phyloP scores from a whole-genome alignment of 192 early-diverging fungal species.

The Podila epicladia region DNA sequence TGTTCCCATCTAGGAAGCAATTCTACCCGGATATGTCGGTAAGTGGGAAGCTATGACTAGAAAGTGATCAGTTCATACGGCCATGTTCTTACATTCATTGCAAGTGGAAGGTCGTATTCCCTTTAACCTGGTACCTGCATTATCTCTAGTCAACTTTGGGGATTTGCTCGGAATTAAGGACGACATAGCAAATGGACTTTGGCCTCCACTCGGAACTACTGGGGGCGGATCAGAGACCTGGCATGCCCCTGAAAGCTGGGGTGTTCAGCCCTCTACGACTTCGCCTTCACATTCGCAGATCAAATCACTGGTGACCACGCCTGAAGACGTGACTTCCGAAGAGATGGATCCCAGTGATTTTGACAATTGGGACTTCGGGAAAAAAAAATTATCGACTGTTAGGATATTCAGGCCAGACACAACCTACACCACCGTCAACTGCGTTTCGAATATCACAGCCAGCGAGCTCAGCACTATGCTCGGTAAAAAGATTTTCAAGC shows the following conservation, averaged over 20 bases:
- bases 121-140: neutral
- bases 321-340: slow-evolving; percentile 21
- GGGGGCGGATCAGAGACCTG: slow-evolving; percentile 31
- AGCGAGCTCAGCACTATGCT: slow-evolving; percentile 79
- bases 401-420: slow-evolving; percentile 57
- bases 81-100: neutral
- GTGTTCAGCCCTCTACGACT: slow-evolving; percentile 19
- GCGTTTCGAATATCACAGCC: slow-evolving; percentile 73
- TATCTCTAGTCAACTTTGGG: slow-evolving; percentile 18
- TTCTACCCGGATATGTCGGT: no score
- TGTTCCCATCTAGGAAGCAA: no score
- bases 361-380: slow-evolving; percentile 38
- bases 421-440: slow-evolving; percentile 58
- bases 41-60: no score
- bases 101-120: no score
- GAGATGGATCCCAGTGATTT: slow-evolving; percentile 30
- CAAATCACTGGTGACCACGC: slow-evolving; percentile 11
- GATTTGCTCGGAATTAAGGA: slow-evolving; percentile 36
- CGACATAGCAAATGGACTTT: slow-evolving; percentile 16
- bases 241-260: slow-evolving; percentile 48
- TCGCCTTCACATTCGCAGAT: slow-evolving; percentile 6
- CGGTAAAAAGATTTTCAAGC: slow-evolving; percentile 86
- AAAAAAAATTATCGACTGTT: slow-evolving; percentile 54
- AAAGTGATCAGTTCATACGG: no score
- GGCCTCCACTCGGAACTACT: slow-evolving; percentile 5